Base-by-base conservation (phyloP, 2,329 filamentous ascomycete species). In the Fusarium verticillioides region DNA sequence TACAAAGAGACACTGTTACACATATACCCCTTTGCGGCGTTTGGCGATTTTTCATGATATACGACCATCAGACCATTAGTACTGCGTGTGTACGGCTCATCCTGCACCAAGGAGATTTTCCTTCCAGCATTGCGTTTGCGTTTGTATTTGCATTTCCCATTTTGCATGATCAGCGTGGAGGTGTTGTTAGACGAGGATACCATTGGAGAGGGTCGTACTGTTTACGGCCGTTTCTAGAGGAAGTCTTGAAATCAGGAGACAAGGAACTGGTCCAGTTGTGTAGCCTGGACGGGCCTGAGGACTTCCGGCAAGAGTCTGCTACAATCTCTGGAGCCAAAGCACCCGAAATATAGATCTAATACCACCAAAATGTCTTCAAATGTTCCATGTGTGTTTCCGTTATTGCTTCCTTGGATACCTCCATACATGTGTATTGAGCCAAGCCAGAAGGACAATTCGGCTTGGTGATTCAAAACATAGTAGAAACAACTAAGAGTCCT, bases 1-100 rank as follows among this genome's bases (percentile, higher is more conserved):
- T 34, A 56, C 66, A 60, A 47, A 34, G 43, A 62, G 43, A 40
- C 37, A 60, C 46, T 56, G 57, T 70, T 32, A 69, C 36, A 65
- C 23, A 65, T 62, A 74, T 72, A 74, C 71, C 63, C 62, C 54
- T 54, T 67, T 26, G 57, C 61, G 70, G 67, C 62, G 71, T 74
- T 67, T 68, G 54, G 56, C 44, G 54, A 65, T 52, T 47, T 40
- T 54, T 74, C 36, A 74, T 74, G 71, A 74, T 56, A 65, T 54
- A 74, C 47, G 67, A 74, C 61, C 40, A 74, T 40, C 54, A 57
- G 50, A 74, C 65, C 47, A 72, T 40, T 40, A 64, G 59, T 46
- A 57, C 49, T 47, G 49, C 39, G 26, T 56, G 37, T 49, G 59
- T 59, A 44, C 46, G 40, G 49, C 57, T 49, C 30, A 53, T 54